Conservation (phyloP, 1,284 basidiomycete species). For the Cutaneotrichosporon sp. region DNA sequence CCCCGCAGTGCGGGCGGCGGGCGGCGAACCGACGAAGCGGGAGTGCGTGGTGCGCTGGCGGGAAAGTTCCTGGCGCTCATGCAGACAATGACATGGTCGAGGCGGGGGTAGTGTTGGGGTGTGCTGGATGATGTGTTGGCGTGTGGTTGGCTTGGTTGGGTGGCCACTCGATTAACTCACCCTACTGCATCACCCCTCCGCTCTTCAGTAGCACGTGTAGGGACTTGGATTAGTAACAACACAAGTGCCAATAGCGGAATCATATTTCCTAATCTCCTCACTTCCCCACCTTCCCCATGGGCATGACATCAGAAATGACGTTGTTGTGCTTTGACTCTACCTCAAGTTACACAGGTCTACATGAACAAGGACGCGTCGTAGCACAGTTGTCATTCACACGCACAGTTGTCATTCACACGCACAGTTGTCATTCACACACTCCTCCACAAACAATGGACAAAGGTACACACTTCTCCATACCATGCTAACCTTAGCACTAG, state of each 20-base stretch:
- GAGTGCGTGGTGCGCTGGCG: constrained; percentile 7
- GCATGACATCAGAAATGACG: background rate
- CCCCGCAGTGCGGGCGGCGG: constrained; percentile 23
- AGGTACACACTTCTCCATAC: background rate
- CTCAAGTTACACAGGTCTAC: background rate
- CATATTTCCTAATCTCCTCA: background rate
- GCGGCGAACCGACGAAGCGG: constrained; percentile 12
- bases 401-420: background rate
- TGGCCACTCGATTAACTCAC: background rate
- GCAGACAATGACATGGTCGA: background rate
- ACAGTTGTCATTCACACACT: background rate
- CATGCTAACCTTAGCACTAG: background rate
- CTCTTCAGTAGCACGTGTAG: no score
- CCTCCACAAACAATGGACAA: background rate
- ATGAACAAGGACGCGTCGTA: background rate
- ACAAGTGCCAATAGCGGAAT: background rate
- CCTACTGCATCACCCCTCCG: no score
- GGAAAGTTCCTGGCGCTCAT: constrained; percentile 12
- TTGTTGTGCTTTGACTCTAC: background rate
- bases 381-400: no score
- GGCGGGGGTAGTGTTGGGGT: background rate
- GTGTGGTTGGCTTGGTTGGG: background rate
- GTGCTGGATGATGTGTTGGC: background rate
- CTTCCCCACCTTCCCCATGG: background rate
- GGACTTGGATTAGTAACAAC: no score